Evolutionary conservation across 345 rosid species (phyloP), one percentile per base, ranked within the genome.

Genomic region (Eucalyptus pumila): DNA sequence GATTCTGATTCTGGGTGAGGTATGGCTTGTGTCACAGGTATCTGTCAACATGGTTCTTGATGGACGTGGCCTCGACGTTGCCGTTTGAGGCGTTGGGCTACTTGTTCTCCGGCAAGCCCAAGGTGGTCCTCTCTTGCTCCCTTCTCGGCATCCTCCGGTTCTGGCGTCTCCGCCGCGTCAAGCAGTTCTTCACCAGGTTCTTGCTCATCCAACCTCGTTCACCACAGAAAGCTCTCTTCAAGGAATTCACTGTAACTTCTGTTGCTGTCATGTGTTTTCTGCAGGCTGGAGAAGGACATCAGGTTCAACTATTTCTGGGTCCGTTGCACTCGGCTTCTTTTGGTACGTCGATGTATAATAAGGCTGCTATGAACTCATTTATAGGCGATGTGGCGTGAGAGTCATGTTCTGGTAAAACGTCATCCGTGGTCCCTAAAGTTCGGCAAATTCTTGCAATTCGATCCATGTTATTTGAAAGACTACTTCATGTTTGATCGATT

Each of bases 41-140:
- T 92, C 91, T 97, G 21, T 95, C 98, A 9, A 93, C 99, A 9
- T 96, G 99, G 98, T 96, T 97, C 91, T 80, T 96, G 91, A 96
- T 97, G 99, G 99, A 97, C 88, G 96, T 96, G 91, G 98, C 97
- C 87, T 97, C 99, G 34, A 97, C 99, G 12, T 88, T 96, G 80
- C 99, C 99, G 40, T 97, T 94, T 89, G 98, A 94, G 72, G 89
- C 92, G 87, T n/a, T 96, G 14, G 96, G 93, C 47, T 94, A 93
- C 91, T 89, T 94, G 89, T 86, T 96, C 94, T 94, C 97, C 3
- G 98, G 97, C 67, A 91, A 94, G 81, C 65, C 81, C 48, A 94
- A 91, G 85, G 67, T 91, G 76, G 93, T 90, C 26, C 88, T 94
- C 90, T 90, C 96, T 87, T 97, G 92, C 90, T 92, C 93, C 85